These are phyloP conservation scores for Boletus semigastroideus DNA, from an alignment of 1,284 basidiomycete species.

Conservation along the genomic window DNA sequence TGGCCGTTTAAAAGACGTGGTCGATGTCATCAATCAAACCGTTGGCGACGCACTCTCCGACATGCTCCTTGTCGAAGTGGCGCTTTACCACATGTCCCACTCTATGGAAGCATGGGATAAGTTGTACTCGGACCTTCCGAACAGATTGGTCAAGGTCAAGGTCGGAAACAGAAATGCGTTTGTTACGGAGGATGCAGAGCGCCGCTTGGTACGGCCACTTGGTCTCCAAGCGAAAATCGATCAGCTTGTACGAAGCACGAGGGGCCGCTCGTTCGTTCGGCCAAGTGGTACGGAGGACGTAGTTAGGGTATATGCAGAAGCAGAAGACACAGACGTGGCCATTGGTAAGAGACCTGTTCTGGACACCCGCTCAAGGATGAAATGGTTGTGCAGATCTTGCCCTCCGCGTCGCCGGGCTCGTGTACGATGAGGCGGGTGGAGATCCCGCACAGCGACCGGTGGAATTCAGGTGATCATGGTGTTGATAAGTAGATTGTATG, in stretches of 20 bases:
- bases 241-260: constrained; percentile 81
- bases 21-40: constrained; percentile 94
- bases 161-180: constrained; percentile 86
- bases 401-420: constrained; percentile 78
- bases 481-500: not conserved
- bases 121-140: constrained; percentile 92
- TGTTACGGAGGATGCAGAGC: constrained; percentile 93
- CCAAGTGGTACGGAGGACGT: constrained; percentile 99
- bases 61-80: constrained; percentile 92
- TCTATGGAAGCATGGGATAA: constrained; percentile 90
- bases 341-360: constrained; percentile 62
- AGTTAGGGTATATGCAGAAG: constrained; percentile 97
- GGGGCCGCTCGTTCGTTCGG: constrained; percentile 90
- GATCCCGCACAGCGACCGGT: constrained; percentile 65
- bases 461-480: constrained; percentile 57
- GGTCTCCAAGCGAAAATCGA: constrained; percentile 89
- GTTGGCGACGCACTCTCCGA: constrained; percentile 98
- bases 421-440: constrained; percentile 78
- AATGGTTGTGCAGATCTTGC: constrained; percentile 61
- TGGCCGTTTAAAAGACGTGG: constrained; percentile 73
- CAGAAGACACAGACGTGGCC: constrained; percentile 69
- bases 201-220: constrained; percentile 77
- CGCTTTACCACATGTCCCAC: constrained; percentile 87
- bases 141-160: constrained; percentile 94
- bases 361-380: constrained; percentile 1